Evolutionary conservation across 345 rosid species (phyloP), one percentile per base, ranked within the genome.

Genomic region (Viola odorata): DNA sequence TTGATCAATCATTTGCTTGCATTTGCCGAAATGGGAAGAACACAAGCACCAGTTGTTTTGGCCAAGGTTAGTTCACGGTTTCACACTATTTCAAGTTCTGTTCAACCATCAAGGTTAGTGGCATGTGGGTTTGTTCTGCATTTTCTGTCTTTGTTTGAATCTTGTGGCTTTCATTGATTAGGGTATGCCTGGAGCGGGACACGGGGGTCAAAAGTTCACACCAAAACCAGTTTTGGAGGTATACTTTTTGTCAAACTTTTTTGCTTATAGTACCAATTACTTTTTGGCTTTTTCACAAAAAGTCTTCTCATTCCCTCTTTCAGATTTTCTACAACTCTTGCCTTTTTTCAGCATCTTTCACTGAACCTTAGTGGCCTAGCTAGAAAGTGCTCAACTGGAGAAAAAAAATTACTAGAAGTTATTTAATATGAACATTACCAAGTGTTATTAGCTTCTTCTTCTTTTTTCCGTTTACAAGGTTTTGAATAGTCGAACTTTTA

Each of bases 1-100:
- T 77, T 51, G 88, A 71, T 53, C 76, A 74, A 77, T 81, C 91
- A 5, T 85, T 85, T 45, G 81, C 91, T 77, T 85, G 91, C 73
- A 55, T 85, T 64, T 82, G 87, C 68, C 60, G 60, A 12, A 81
- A 66, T 58, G 83, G 84, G 41, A 58, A 74, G 75, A 82, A 85
- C 75, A 73, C 81, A 49, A 75, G 84, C 59, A 79, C 69, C 50
- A 77, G 72, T 61, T 85, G 87, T 62, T 66, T 69, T 51, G 91
- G 76, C 1, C 76, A 71, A 72, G 85, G 91, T 85, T 48, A 75
- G 80, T 58, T 44, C 48, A 65, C 44, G 11, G 5, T 60, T 45
- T 23, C 50, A 39, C 11, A 8, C 32, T 3, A 17, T 41, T 45
- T 3, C 23, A 37, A 12, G 16, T 59, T 40, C 8, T 53, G 41